Evolutionary conservation across 106 monocot species (phyloP).

Genomic region (Allium sativum): DNA sequence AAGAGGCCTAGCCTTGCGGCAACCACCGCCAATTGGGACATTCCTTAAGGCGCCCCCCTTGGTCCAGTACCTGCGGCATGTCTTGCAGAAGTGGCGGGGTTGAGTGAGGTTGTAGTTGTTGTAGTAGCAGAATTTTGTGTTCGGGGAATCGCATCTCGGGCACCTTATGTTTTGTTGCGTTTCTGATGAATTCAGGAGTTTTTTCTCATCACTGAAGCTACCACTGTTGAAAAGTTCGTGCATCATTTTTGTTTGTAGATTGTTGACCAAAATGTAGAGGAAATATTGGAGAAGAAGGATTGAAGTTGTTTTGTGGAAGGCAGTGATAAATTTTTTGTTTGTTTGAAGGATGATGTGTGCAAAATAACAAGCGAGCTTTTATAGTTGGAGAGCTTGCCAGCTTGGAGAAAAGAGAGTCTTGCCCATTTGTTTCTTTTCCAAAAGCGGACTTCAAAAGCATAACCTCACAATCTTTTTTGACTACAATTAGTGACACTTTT

Average conservation of each 20-base stretch:
- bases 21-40: constrained; percentile 49
- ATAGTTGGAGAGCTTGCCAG: background rate
- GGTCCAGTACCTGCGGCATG: constrained; percentile 61
- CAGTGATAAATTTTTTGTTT: too few species aligned
- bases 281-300: background rate
- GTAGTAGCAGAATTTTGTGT: constrained; percentile 60
- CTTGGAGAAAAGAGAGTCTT: background rate
- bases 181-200: background rate
- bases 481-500: too few species aligned
- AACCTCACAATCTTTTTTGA: background rate
- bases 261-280: background rate
- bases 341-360: background rate
- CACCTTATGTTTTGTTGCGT: constrained; percentile 23
- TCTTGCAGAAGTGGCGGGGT: constrained; percentile 53
- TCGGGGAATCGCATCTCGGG: constrained; percentile 42
- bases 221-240: background rate
- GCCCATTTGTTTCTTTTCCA: constrained; percentile 6
- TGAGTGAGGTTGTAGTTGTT: constrained; percentile 61
- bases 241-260: background rate
- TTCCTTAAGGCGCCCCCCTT: constrained; percentile 46
- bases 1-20: constrained; percentile 26
- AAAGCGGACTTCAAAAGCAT: constrained; percentile 2
- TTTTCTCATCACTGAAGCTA: background rate
- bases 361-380: constrained; percentile 1
- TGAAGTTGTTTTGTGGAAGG: too few species aligned